Percentiles rank a stretch among this genome's conserved stretches.
These are phyloP conservation scores for Heimioporus retisporus DNA, from an alignment of 1,284 basidiomycete genomes.

Conservation along the genomic window DNA sequence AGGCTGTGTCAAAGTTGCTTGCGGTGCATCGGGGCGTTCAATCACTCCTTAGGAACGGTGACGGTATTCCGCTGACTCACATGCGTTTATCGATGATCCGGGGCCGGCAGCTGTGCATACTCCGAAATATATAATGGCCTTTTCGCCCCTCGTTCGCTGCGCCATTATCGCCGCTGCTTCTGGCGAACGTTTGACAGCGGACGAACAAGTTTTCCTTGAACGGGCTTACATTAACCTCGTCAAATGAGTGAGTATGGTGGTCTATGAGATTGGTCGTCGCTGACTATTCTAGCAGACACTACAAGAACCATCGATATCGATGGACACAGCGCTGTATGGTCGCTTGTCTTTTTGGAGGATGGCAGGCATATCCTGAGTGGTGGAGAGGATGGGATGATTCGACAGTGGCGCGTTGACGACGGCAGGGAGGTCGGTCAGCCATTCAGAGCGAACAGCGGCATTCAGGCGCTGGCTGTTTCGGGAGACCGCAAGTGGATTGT, in stretches of 20 bases:
- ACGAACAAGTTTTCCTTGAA: not conserved
- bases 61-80: slow-evolving; percentile 11
- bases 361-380: slow-evolving; percentile 15
- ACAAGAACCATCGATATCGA: slow-evolving; percentile 10
- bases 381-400: slow-evolving; percentile 10
- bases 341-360: slow-evolving; percentile 13
- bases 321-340: not conserved
- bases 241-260: slow-evolving; percentile 8
- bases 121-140: slow-evolving; percentile 9
- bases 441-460: not conserved
- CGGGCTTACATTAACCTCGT: not conserved
- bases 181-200: not conserved
- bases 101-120: not conserved
- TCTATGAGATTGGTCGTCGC: not conserved
- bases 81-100: slow-evolving; percentile 3
- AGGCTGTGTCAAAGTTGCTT: not conserved
- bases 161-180: slow-evolving; percentile 3
- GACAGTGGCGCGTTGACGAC: slow-evolving; percentile 12
- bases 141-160: not conserved
- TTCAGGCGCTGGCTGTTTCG: slow-evolving; percentile 11
- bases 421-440: slow-evolving; percentile 10
- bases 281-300: slow-evolving; percentile 3
- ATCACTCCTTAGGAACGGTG: not conserved
- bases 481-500: slow-evolving; percentile 20
- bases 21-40: not conserved